Conservation (phyloP, 148 eudicot genomes). For the Nepenthes gracilis region DNA sequence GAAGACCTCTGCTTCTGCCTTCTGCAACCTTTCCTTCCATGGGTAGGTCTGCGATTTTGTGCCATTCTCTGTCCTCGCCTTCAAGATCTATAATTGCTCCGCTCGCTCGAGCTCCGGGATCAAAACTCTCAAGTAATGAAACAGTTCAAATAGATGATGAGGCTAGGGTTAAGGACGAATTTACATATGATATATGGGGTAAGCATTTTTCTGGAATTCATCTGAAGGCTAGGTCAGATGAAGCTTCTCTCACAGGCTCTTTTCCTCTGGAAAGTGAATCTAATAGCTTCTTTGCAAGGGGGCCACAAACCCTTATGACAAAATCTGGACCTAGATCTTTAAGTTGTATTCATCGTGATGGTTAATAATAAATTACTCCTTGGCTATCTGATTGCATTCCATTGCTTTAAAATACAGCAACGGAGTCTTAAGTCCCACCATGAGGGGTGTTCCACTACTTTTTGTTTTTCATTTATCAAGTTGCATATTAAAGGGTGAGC, state of each 20-base stretch:
- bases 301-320: conserved; percentile 41
- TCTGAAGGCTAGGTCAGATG: conserved; percentile 19
- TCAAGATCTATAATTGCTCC: conserved; percentile 34
- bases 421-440: too few relatives aligned
- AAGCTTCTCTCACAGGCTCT: conserved; percentile 12
- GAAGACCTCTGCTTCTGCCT: conserved; percentile 32
- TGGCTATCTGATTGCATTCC: too few relatives aligned
- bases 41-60: conserved; percentile 9
- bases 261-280: conserved; percentile 27
- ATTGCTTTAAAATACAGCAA: too few relatives aligned
- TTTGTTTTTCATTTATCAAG: too few relatives aligned
- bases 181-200: conserved; percentile 62
- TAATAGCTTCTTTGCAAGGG: conserved; percentile 63
- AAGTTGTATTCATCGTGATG: conserved; percentile 30
- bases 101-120: conserved; percentile 70
- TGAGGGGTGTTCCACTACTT: too few relatives aligned
- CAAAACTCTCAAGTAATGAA: conserved; percentile 23
- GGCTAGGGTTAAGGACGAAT: conserved; percentile 24
- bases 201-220: conserved; percentile 51
- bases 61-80: conserved; percentile 16
- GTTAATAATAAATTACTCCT: conserved; percentile 19
- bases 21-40: conserved; percentile 52
- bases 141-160: conserved; percentile 21
- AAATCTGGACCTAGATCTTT: conserved; percentile 34
- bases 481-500: too few relatives aligned